phyloP scores from a whole-genome alignment of 2,329 filamentous ascomycete genomes.

The Epichloe festucae region DNA sequence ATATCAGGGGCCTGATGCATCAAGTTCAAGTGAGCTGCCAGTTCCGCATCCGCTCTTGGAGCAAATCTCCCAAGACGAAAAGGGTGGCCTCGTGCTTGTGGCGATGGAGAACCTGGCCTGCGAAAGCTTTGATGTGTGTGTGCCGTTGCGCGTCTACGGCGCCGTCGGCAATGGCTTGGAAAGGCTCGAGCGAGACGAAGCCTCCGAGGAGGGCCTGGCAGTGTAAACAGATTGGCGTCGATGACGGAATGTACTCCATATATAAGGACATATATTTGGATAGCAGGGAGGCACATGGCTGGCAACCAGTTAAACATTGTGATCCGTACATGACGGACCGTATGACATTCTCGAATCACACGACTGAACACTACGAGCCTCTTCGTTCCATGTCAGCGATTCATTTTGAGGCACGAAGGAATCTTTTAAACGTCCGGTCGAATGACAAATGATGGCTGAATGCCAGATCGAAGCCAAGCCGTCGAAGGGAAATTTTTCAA shows the following conservation, averaged over 20 bases:
- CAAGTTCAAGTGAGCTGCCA: slow-evolving; percentile 10
- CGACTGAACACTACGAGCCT: no score
- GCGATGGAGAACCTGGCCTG: slow-evolving; percentile 67
- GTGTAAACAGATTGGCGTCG: slow-evolving; percentile 16
- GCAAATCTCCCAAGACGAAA: slow-evolving; percentile 64
- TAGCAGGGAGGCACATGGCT: neutral
- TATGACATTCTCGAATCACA: neutral
- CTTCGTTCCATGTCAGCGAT: no score
- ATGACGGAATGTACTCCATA: neutral
- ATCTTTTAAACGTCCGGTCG: no score
- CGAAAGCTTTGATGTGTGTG: slow-evolving; percentile 82
- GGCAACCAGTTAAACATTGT: neutral
- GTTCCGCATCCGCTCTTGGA: slow-evolving; percentile 50
- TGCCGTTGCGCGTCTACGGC: slow-evolving; percentile 72
- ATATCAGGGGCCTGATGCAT: slow-evolving; percentile 24
- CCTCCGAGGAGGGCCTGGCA: slow-evolving; percentile 30
- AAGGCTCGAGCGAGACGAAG: slow-evolving; percentile 41
- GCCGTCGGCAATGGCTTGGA: slow-evolving; percentile 45
- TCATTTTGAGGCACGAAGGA: no score
- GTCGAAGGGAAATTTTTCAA: no score
- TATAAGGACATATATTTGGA: neutral
- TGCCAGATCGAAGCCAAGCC: no score
- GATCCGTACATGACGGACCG: neutral
- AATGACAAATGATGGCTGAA: no score
- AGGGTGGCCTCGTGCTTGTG: slow-evolving; percentile 59